Conservation (phyloP, 2,329 filamentous ascomycete species). For the Fusarium nisikadoi region DNA sequence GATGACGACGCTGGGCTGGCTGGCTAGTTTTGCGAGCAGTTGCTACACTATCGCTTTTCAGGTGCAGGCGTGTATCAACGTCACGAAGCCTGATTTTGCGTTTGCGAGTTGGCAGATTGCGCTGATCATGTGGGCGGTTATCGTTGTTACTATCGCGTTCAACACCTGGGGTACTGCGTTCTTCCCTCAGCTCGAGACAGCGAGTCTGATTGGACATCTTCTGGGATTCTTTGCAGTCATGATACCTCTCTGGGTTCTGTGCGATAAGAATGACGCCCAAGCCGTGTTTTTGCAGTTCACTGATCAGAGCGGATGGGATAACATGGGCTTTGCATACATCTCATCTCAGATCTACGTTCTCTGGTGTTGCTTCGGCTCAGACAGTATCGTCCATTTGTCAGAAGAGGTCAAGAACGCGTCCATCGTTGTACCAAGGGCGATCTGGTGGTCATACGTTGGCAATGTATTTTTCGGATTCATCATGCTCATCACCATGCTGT, state of each 20-base stretch:
- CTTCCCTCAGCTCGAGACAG: constrained; percentile 21
- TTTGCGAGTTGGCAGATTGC: constrained; percentile 25
- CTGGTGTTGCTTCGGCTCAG: constrained; percentile 29
- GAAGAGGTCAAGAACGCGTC: constrained; percentile 29
- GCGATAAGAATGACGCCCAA: constrained; percentile 12
- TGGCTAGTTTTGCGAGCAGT: constrained; percentile 27
- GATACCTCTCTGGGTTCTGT: constrained; percentile 28
- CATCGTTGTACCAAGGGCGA: not conserved
- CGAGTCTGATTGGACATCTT: constrained; percentile 10
- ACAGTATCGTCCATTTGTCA: constrained; percentile 18
- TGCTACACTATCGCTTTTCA: constrained; percentile 30
- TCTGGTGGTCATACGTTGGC: constrained; percentile 22
- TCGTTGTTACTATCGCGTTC: constrained; percentile 15
- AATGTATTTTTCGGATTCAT: constrained; percentile 24
- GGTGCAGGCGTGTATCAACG: constrained; percentile 27
- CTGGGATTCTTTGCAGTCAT: constrained; percentile 19
- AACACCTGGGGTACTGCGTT: constrained; percentile 28
- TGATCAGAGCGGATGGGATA: constrained; percentile 24
- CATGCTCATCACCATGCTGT: constrained; percentile 31
- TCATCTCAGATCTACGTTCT: constrained; percentile 24
- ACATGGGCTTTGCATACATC: constrained; percentile 28
- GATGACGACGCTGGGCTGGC: constrained; percentile 30
- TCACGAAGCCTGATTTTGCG: constrained; percentile 22
- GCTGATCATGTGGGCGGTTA: constrained; percentile 30
- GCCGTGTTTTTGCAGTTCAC: constrained; percentile 26